Base-by-base conservation (phyloP, 2,329 filamentous ascomycete species). In the Exophiala spinifera region DNA sequence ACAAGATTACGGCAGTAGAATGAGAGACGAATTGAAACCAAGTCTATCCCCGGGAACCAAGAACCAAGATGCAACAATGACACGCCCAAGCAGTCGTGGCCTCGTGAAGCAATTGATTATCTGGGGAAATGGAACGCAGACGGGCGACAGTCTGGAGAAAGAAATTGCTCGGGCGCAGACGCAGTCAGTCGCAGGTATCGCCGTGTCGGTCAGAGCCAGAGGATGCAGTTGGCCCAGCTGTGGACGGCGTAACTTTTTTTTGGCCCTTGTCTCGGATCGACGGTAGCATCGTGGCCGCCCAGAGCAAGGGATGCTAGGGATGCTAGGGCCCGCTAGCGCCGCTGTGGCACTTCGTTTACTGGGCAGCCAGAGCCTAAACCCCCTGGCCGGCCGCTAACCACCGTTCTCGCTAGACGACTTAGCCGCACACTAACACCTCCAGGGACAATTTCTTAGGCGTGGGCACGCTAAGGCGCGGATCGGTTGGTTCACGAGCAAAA, bases 321-420 rank as follows among this genome's bases (percentile, higher is more conserved):
- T 20, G 23, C 23, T 25, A 25, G 40, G 17, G 5, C 19, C 15
- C n/a, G n/a, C n/a, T n/a, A n/a, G n/a, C n/a, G n/a, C n/a, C n/a
- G n/a, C n/a, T n/a, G n/a, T n/a, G n/a, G n/a, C n/a, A n/a, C n/a
- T n/a, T n/a, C n/a, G n/a, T n/a, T n/a, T n/a, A n/a, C n/a, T n/a
- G n/a, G n/a, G n/a, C n/a, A n/a, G n/a, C n/a, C n/a, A n/a, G n/a
- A n/a, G n/a, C n/a, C n/a, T n/a, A 43, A 43, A 43, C 6, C 21
- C 21, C 14, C 3, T n/a, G n/a, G n/a, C n/a, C n/a, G n/a, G n/a
- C n/a, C n/a, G n/a, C n/a, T n/a, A n/a, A n/a, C n/a, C n/a, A n/a
- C n/a, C n/a, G n/a, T n/a, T n/a, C n/a, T 44, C 42, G 42, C 42
- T 15, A 44, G 28, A 25, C 21, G 42, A 44, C 23, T 44, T 44